A percentile compares a stretch with the other conserved stretches of the same genome.
These are phyloP conservation scores for Ophiostoma montium DNA, from an alignment of 2,329 filamentous ascomycete genomes.

Conservation along the genomic window DNA sequence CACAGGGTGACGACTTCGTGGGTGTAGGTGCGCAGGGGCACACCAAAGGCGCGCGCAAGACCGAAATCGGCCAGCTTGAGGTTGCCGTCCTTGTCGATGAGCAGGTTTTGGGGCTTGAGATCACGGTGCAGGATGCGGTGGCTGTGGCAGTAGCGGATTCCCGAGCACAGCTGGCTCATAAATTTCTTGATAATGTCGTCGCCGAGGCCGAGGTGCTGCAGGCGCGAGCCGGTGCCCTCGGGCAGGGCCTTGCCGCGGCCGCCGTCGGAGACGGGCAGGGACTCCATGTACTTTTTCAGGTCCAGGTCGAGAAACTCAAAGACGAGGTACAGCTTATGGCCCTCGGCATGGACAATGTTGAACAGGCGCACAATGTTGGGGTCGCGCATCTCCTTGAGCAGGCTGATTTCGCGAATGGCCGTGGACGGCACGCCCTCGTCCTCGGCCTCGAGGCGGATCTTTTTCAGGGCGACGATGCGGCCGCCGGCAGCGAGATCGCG, in stretches of 20 bases:
- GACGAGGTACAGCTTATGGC: constrained; percentile 82
- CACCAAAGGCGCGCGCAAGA: constrained; percentile 76
- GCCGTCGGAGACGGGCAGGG: constrained; percentile 65
- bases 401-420: constrained; percentile 79
- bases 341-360: constrained; percentile 85
- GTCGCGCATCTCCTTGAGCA: constrained; percentile 85
- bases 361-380: constrained; percentile 72
- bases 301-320: constrained; percentile 80
- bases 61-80: constrained; percentile 79
- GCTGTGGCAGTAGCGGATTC: constrained; percentile 72
- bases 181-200: constrained; percentile 80
- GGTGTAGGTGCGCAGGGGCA: constrained; percentile 76
- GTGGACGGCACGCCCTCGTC: constrained; percentile 83
- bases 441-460: constrained; percentile 82
- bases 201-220: constrained; percentile 56
- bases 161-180: constrained; percentile 71
- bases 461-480: constrained; percentile 80
- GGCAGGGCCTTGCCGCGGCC: constrained; percentile 70
- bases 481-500: constrained; percentile 63
- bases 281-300: constrained; percentile 90
- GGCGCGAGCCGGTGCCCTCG: constrained; percentile 50
- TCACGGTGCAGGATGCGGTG: constrained; percentile 75
- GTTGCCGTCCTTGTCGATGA: constrained; percentile 76
- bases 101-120: constrained; percentile 72
- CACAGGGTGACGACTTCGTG: constrained; percentile 86